phyloP scores from a whole-genome alignment of 257 asterid genomes.

The Solanum microdontum region DNA sequence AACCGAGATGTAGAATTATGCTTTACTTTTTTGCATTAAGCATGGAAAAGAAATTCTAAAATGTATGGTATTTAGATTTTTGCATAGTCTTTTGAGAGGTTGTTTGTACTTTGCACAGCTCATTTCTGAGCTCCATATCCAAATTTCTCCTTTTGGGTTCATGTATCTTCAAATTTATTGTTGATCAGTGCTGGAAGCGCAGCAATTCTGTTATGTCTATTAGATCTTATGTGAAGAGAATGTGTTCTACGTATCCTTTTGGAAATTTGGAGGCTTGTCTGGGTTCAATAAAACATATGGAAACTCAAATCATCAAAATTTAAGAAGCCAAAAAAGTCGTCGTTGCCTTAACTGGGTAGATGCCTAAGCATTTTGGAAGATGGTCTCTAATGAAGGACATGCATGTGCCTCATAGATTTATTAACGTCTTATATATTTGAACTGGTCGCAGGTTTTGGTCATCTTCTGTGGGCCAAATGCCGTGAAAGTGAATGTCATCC shows the following conservation, averaged over 20 bases:
- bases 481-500: conserved; percentile 47
- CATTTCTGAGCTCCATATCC: background rate
- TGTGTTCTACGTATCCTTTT: background rate
- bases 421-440: background rate
- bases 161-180: background rate
- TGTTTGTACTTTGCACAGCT: background rate
- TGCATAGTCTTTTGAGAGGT: background rate
- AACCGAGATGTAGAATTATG: background rate
- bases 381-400: background rate
- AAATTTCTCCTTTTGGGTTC: background rate
- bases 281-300: background rate
- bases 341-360: background rate
- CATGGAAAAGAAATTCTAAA: background rate
- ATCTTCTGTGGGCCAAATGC: conserved; percentile 35
- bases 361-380: background rate
- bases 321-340: background rate
- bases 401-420: background rate
- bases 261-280: background rate
- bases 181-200: background rate
- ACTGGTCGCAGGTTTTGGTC: conserved; percentile 45
- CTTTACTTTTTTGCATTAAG: background rate
- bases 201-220: background rate
- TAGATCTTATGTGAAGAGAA: background rate
- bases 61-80: background rate
- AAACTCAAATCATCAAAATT: background rate